Percentiles rank a stretch among this genome's conserved stretches.
Evolutionary conservation across 2,329 filamentous ascomycete genomes (phyloP).

Genomic region (Aspergillus sp.): DNA sequence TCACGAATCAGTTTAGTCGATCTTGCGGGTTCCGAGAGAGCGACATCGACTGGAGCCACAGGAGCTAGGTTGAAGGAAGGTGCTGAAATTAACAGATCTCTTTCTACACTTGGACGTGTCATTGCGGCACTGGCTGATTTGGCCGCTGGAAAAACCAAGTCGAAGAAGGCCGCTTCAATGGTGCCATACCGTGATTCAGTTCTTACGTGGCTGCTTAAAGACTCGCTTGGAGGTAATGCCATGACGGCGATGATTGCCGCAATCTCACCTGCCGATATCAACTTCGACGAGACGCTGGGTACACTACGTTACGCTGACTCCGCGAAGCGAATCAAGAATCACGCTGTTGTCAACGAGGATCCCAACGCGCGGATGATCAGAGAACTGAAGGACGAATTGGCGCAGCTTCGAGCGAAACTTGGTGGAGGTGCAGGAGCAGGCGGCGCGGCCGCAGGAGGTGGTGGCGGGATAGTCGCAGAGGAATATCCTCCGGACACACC

Average conservation of each 20-base stretch:
- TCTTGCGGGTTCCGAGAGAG: conserved; percentile 94
- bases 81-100: conserved; percentile 95
- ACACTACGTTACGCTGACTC: conserved; percentile 96
- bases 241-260: conserved; percentile 99
- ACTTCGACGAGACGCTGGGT: conserved; percentile 95
- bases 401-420: conserved; percentile 82
- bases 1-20: conserved; percentile 98
- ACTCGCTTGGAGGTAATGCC: conserved; percentile 95
- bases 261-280: conserved; percentile 97
- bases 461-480: conserved; percentile 58
- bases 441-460: conserved; percentile 39
- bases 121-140: conserved; percentile 93
- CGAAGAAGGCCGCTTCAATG: conserved; percentile 68
- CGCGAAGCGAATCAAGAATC: conserved; percentile 99
- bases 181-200: conserved; percentile 98
- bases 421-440: conserved; percentile 55
- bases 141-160: conserved; percentile 65
- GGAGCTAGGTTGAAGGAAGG: conserved; percentile 94
- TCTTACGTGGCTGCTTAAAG: conserved; percentile 93
- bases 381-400: conserved; percentile 92
- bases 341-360: conserved; percentile 98
- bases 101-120: conserved; percentile 94
- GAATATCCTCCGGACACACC: conserved; percentile 94
- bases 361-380: conserved; percentile 98
- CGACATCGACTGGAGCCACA: conserved; percentile 94